phyloP scores from a whole-genome alignment of 1,284 basidiomycete species.

The Puccinia horiana region DNA sequence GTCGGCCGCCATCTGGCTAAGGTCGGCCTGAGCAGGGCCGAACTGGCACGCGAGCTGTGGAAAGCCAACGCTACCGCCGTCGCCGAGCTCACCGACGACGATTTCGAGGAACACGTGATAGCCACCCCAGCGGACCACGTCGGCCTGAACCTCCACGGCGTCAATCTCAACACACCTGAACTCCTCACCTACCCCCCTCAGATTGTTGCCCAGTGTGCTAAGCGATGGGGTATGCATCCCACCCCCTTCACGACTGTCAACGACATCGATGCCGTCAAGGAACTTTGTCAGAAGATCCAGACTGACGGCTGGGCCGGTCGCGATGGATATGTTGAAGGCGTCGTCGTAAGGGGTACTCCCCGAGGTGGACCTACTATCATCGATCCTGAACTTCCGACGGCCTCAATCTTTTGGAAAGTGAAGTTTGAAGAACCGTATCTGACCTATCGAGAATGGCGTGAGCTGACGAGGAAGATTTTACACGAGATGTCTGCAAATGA shows the following conservation, averaged over 20 bases:
- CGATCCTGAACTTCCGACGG: conserved; percentile 62
- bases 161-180: conserved; percentile 72
- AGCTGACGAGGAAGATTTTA: conserved; percentile 72
- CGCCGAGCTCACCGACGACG: conserved; percentile 86
- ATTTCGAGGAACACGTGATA: conserved; percentile 96
- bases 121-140: conserved; percentile 77
- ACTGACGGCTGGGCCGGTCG: conserved; percentile 71
- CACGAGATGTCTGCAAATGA: background rate
- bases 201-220: conserved; percentile 76
- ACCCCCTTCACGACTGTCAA: conserved; percentile 69
- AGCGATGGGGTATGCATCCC: conserved; percentile 86
- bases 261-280: conserved; percentile 70
- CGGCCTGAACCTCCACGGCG: conserved; percentile 89
- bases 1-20: conserved; percentile 70
- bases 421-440: conserved; percentile 99
- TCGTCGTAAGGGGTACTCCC: conserved; percentile 69
- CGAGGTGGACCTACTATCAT: conserved; percentile 58
- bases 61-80: conserved; percentile 83
- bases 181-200: conserved; percentile 75
- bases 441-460: conserved; percentile 97
- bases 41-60: conserved; percentile 78
- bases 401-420: conserved; percentile 97
- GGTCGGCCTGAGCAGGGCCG: conserved; percentile 69
- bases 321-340: conserved; percentile 87
- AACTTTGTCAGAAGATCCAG: conserved; percentile 55